These are phyloP conservation scores for Polymyxa betae DNA, from an alignment of 208 protist genomes.

Conservation along the genomic window DNA sequence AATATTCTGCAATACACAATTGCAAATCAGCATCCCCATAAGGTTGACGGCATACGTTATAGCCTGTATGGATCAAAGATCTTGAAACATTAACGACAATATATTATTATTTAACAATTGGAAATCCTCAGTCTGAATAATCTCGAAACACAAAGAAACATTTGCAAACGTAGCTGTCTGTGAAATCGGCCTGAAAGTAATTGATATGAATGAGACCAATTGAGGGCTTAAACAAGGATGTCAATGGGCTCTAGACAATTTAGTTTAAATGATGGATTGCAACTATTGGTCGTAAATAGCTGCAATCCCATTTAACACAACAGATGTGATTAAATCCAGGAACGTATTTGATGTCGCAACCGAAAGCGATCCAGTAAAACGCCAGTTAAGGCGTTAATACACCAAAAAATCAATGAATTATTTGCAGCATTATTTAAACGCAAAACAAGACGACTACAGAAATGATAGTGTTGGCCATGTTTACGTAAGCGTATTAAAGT, in stretches of 20 bases:
- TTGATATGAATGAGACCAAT: too few relatives aligned
- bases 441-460: too few relatives aligned
- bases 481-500: too few relatives aligned
- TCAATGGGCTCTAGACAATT: conserved; percentile 27
- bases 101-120: neutral
- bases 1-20: neutral
- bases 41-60: neutral
- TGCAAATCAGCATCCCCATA: neutral
- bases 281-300: neutral
- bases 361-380: conserved; percentile 34
- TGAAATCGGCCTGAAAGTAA: too few relatives aligned
- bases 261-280: neutral
- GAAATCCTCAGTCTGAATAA: neutral
- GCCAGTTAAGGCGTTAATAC: too few relatives aligned
- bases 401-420: too few relatives aligned
- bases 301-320: neutral
- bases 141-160: neutral
- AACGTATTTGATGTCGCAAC: conserved; percentile 8
- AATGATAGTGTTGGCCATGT: too few relatives aligned
- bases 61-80: neutral
- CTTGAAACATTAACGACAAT: neutral
- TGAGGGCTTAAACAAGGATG: conserved; percentile 3
- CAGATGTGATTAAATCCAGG: conserved; percentile 1
- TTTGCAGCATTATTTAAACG: too few relatives aligned
- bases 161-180: neutral